Evolutionary conservation across 2,329 filamentous ascomycete species (phyloP).

Genomic region (Fusarium equiseti): DNA sequence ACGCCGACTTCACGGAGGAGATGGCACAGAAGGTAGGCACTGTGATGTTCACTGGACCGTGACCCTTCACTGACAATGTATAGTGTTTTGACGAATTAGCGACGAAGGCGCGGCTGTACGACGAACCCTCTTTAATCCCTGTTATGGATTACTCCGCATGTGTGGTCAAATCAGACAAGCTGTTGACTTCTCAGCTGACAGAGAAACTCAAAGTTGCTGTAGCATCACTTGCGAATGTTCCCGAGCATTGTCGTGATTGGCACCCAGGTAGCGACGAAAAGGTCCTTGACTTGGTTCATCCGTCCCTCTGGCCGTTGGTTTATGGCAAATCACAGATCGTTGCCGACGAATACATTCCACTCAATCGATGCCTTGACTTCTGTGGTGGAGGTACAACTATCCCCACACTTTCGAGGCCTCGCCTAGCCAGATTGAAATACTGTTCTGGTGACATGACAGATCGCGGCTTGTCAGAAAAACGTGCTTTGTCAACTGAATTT

Average conservation of each 20-base stretch:
- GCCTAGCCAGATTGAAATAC: not conserved
- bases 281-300: slow-evolving; percentile 2
- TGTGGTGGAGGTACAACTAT: not conserved
- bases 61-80: not conserved
- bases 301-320: slow-evolving; percentile 36
- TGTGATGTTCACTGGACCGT: not conserved
- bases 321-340: not conserved
- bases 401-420: fast-evolving
- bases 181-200: not conserved
- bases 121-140: not conserved
- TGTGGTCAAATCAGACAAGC: not conserved
- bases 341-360: fast-evolving
- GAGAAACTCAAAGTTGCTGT: not conserved
- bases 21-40: not conserved
- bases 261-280: slow-evolving; percentile 1
- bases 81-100: not conserved
- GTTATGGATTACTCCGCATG: not conserved
- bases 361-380: fast-evolving
- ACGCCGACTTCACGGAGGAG: not conserved
- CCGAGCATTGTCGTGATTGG: not conserved
- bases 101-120: not conserved
- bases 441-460: too few species aligned
- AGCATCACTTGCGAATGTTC: not conserved
- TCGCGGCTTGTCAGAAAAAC: not conserved
- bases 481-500: slow-evolving; percentile 6